A percentile compares a stretch with the other conserved stretches of the same genome.
Evolutionary conservation across 345 rosid genomes (phyloP).

Genomic region (Populus euphratica): DNA sequence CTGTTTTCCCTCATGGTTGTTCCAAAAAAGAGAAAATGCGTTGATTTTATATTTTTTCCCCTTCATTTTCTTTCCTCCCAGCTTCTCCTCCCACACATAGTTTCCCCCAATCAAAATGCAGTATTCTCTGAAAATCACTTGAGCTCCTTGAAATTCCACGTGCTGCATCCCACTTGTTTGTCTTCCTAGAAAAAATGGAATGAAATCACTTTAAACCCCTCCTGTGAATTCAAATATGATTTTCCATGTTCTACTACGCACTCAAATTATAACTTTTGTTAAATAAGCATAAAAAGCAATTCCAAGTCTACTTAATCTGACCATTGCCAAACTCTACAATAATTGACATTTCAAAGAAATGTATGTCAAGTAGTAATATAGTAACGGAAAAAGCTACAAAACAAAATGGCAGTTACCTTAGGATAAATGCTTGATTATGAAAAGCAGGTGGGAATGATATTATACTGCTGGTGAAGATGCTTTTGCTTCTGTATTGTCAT

Average conservation of each 20-base stretch:
- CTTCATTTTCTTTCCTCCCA: too few relatives aligned
- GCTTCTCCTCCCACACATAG: too few relatives aligned
- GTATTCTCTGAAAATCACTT: neutral
- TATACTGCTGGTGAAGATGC: neutral
- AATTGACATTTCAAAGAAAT: neutral
- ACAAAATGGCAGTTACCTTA: neutral
- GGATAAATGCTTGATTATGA: neutral
- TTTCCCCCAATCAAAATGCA: too few relatives aligned
- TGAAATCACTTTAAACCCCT: neutral
- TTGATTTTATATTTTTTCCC: too few relatives aligned
- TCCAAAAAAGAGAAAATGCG: too few relatives aligned
- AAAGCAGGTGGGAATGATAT: neutral
- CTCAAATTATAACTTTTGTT: neutral
- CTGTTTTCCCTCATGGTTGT: too few relatives aligned
- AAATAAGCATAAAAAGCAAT: neutral
- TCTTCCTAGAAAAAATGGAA: neutral
- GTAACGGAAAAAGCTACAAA: neutral
- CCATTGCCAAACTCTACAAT: neutral
- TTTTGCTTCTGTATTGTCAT: conserved; percentile 5
- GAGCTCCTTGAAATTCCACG: neutral
- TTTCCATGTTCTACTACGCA: neutral
- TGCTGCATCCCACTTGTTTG: neutral
- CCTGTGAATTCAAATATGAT: neutral
- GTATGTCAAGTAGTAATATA: neutral
- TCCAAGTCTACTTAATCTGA: neutral